Percentiles rank a stretch among this genome's conserved stretches.
Conservation (phyloP, 352 stramenopile species). For the Globisporangium splendens region DNA sequence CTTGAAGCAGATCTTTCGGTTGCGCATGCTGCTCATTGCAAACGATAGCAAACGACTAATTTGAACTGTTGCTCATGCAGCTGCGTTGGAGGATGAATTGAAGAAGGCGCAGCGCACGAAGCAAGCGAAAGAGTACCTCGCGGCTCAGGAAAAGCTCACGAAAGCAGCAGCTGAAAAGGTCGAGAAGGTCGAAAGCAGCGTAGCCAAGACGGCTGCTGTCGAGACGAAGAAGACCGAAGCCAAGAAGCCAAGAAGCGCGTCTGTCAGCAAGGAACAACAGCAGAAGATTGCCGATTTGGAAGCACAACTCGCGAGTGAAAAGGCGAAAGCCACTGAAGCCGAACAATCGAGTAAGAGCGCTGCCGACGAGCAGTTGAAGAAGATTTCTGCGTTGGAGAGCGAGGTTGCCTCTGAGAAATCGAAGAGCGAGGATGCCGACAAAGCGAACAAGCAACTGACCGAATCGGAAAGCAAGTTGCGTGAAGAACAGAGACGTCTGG, state of each 20-base stretch:
- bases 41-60: constrained; percentile 10
- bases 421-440: constrained; percentile 12
- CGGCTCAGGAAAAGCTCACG: constrained; percentile 7
- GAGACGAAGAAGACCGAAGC: constrained; percentile 12
- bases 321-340: constrained; percentile 18
- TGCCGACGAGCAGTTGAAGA: constrained; percentile 10
- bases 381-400: constrained; percentile 20
- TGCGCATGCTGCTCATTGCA: constrained; percentile 3
- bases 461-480: constrained; percentile 21
- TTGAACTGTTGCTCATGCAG: constrained; percentile 14
- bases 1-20: not conserved
- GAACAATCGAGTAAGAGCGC: constrained; percentile 10
- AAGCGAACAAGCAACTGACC: constrained; percentile 13
- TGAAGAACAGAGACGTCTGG: constrained; percentile 23
- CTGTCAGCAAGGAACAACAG: constrained; percentile 2
- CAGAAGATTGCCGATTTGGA: constrained; percentile 18
- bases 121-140: constrained; percentile 26
- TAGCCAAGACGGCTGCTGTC: not conserved
- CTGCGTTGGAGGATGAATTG: constrained; percentile 31
- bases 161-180: constrained; percentile 2
- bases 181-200: not conserved
- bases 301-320: constrained; percentile 11
- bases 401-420: constrained; percentile 15
- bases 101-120: constrained; percentile 36
- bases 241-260: constrained; percentile 12